These are phyloP conservation scores for Plasmodium billcollinsi DNA, from an alignment of 169 alveolate species.

Conservation along the genomic window DNA sequence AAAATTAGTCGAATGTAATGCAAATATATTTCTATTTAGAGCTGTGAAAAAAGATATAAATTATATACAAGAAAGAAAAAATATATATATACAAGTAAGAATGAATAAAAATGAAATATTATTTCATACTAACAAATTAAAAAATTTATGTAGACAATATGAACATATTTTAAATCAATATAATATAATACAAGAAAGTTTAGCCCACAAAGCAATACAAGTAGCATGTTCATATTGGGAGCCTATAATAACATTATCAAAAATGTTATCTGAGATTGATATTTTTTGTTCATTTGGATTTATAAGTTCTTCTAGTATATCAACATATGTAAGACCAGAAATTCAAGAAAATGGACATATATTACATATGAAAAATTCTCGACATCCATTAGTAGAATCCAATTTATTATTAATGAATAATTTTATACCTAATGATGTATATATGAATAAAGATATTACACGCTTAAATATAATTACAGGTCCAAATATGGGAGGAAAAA, in stretches of 20 bases:
- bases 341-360: conserved; percentile 85
- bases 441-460: conserved; percentile 85
- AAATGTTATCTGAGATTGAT: conserved; percentile 93
- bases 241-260: conserved; percentile 90
- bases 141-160: conserved; percentile 86
- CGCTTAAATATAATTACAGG: conserved; percentile 96
- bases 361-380: conserved; percentile 86
- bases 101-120: conserved; percentile 90
- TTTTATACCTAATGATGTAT: conserved; percentile 92
- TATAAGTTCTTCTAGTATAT: conserved; percentile 89
- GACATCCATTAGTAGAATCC: conserved; percentile 92
- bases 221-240: conserved; percentile 97
- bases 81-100: conserved; percentile 84
- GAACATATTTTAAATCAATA: conserved; percentile 86
- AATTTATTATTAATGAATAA: conserved; percentile 79
- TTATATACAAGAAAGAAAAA: conserved; percentile 76
- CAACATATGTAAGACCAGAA: conserved; percentile 91
- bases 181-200: conserved; percentile 86
- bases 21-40: conserved; percentile 89
- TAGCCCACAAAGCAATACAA: conserved; percentile 92
- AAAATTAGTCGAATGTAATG: conserved; percentile 86
- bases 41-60: conserved; percentile 89
- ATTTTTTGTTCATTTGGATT: conserved; percentile 95
- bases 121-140: conserved; percentile 89
- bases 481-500: conserved; percentile 99